phyloP scores from a whole-genome alignment of 2,329 filamentous ascomycete genomes.

The Chaetothyriales sp. region DNA sequence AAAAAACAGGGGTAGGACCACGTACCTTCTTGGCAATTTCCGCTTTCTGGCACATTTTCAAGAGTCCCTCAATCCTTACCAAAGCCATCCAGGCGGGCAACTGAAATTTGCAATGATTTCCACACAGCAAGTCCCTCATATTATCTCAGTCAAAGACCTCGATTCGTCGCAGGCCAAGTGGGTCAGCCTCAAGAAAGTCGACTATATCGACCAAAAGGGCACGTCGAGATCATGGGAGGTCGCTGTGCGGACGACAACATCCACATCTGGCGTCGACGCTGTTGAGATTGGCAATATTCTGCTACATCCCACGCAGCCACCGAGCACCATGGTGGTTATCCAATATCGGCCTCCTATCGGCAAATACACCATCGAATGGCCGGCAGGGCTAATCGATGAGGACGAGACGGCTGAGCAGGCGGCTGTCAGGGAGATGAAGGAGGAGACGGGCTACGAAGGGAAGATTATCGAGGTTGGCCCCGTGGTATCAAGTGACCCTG shows the following conservation, averaged over 20 bases:
- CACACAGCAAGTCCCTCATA: constrained; percentile 1
- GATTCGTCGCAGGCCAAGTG: constrained; percentile 26
- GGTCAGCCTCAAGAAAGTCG: constrained; percentile 27
- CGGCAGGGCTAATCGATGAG: constrained; percentile 46
- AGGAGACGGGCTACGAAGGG: constrained; percentile 51
- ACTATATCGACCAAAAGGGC: constrained; percentile 12
- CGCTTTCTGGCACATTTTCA: too few relatives aligned
- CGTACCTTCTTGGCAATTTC: too few relatives aligned
- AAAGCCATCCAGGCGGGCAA: too few relatives aligned
- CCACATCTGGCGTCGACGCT: constrained; percentile 45
- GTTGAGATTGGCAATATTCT: constrained; percentile 45
- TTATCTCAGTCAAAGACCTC: constrained; percentile 10
- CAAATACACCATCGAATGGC: constrained; percentile 46
- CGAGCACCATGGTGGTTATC: constrained; percentile 37
- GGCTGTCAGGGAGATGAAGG: constrained; percentile 44
- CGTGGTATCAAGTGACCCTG: constrained; percentile 53
- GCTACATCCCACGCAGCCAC: constrained; percentile 31
- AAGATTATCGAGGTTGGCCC: constrained; percentile 43
- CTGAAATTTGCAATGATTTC: background rate
- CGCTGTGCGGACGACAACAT: constrained; percentile 34
- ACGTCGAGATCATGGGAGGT: constrained; percentile 12
- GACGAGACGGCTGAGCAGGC: constrained; percentile 43
- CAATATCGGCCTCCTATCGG: constrained; percentile 48
- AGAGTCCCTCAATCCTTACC: too few relatives aligned
- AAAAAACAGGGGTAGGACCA: too few relatives aligned